Conservation (phyloP, 306 rosid species). For the Amphicarpaea edgeworthii region DNA sequence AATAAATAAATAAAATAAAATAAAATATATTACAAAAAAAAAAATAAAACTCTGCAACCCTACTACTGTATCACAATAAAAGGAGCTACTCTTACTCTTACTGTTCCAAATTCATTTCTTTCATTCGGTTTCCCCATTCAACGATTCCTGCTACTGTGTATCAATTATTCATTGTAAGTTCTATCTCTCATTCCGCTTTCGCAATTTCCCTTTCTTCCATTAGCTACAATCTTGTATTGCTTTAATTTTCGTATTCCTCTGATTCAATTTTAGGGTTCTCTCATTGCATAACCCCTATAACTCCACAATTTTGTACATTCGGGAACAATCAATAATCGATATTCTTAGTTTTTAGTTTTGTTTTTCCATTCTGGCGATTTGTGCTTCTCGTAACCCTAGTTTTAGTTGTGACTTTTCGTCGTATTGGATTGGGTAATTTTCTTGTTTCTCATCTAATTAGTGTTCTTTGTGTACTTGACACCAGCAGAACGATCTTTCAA, state of each 20-base stretch:
- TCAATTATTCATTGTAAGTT: conserved; percentile 15
- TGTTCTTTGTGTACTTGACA: not conserved
- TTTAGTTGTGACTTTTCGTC: not conserved
- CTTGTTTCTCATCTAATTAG: not conserved
- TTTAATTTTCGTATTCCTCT: not conserved
- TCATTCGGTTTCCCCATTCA: not conserved
- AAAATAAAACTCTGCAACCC: not conserved
- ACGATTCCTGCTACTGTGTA: conserved; percentile 3
- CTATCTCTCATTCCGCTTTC: not conserved
- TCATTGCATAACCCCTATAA: not conserved
- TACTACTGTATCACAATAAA: conserved; percentile 4
- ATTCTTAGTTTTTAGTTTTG: not conserved
- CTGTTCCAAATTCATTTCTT: not conserved
- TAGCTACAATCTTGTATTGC: not conserved
- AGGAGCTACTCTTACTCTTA: not conserved
- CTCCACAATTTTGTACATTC: not conserved
- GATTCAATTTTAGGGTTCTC: not conserved
- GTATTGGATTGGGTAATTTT: conserved; percentile 4
- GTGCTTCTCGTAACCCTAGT: not conserved
- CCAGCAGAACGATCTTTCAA: conserved; percentile 9
- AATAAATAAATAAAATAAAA: not conserved
- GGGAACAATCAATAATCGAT: not conserved
- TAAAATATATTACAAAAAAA: not conserved
- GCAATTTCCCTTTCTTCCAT: not conserved
- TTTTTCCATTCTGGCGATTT: not conserved